phyloP scores from a whole-genome alignment of 2,329 filamentous ascomycete species.

The Neofusicoccum parvum region DNA sequence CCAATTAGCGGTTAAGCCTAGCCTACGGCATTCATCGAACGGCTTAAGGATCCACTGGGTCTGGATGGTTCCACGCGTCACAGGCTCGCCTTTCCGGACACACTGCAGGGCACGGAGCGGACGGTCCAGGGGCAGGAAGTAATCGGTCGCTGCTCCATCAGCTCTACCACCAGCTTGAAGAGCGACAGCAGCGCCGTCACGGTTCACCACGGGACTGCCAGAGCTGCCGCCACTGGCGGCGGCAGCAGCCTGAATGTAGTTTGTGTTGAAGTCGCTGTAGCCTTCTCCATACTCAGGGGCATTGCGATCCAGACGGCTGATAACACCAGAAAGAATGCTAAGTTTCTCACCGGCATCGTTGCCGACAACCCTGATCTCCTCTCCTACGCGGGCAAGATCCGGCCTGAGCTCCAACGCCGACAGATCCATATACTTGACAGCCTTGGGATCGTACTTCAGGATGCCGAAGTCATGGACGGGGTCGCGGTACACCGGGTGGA shows the following conservation, averaged over 20 bases:
- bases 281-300: slow-evolving; percentile 97
- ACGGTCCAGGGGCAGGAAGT: slow-evolving; percentile 91
- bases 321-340: slow-evolving; percentile 95
- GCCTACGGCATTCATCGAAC: slow-evolving; percentile 91
- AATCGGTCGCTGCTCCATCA: slow-evolving; percentile 95
- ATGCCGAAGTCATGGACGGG: slow-evolving; percentile 99
- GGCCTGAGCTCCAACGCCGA: slow-evolving; percentile 78
- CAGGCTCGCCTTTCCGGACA: slow-evolving; percentile 72
- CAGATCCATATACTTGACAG: slow-evolving; percentile 96
- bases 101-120: slow-evolving; percentile 85
- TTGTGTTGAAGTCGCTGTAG: slow-evolving; percentile 94
- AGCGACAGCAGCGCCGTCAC: slow-evolving; percentile 88
- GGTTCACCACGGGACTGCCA: slow-evolving; percentile 96
- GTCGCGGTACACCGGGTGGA: slow-evolving; percentile 94
- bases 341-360: slow-evolving; percentile 99
- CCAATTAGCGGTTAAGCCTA: slow-evolving; percentile 83
- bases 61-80: slow-evolving; percentile 95
- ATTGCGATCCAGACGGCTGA: slow-evolving; percentile 92
- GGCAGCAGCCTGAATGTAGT: slow-evolving; percentile 97
- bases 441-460: slow-evolving; percentile 90
- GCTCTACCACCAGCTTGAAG: slow-evolving; percentile 91
- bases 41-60: slow-evolving; percentile 96
- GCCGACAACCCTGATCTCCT: slow-evolving; percentile 94
- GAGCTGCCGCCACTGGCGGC: slow-evolving; percentile 96
- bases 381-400: slow-evolving; percentile 81